Conservation (phyloP, 2,329 filamentous ascomycete genomes). For the Botryotinia calthae region DNA sequence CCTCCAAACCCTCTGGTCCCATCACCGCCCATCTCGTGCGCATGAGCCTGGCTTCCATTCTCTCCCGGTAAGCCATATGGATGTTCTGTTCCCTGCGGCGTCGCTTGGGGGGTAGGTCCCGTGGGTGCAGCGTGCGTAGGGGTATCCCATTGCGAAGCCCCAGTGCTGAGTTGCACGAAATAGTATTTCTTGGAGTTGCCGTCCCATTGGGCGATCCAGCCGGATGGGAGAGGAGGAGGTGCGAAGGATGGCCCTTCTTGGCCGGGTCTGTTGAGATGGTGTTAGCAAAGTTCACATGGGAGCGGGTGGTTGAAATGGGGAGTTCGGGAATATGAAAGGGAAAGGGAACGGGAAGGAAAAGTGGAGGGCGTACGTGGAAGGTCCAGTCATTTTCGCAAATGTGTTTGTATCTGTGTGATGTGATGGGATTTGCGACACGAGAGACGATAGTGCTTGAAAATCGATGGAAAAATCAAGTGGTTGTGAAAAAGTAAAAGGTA, state of each 20-base stretch:
- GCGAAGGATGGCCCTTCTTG: conserved; percentile 39
- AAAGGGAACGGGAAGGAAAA: conserved; percentile 8
- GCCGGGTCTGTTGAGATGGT: conserved; percentile 31
- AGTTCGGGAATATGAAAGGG: background rate
- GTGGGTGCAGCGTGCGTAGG: conserved; percentile 63
- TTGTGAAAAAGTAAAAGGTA: background rate
- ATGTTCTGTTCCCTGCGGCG: conserved; percentile 50
- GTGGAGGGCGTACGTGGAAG: conserved; percentile 31
- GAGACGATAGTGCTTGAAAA: background rate
- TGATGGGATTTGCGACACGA: background rate
- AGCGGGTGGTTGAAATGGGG: background rate
- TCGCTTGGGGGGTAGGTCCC: conserved; percentile 57
- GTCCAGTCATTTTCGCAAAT: conserved; percentile 32
- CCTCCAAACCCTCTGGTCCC: conserved; percentile 58
- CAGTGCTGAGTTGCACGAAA: conserved; percentile 70
- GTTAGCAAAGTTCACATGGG: conserved; percentile 19
- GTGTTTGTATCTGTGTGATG: background rate
- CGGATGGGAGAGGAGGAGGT: conserved; percentile 59
- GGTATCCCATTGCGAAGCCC: conserved; percentile 71
- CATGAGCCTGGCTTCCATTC: conserved; percentile 15
- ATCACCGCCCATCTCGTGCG: conserved; percentile 53
- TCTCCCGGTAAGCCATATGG: conserved; percentile 55
- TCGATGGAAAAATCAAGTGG: background rate
- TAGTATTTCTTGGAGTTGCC: conserved; percentile 63
- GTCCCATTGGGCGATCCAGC: conserved; percentile 71